phyloP scores from a whole-genome alignment of 2,329 filamentous ascomycete genomes.

The Hymenoscyphus occultus region DNA sequence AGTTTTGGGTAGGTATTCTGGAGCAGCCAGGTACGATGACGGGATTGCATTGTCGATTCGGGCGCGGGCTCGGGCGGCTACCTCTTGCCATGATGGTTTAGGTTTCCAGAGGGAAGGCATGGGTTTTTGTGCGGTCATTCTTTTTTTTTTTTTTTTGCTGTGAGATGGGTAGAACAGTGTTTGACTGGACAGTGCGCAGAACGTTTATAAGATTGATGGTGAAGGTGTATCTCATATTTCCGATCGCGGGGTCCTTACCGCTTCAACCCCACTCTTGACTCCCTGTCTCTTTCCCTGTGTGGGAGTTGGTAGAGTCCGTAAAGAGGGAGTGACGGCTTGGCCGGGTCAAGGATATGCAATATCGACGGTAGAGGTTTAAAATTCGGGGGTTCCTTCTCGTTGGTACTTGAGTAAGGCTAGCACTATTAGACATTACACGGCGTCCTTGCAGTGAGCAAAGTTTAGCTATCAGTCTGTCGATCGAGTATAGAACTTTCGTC shows the following conservation, averaged over 20 bases:
- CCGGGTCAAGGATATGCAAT: background rate
- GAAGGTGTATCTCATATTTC: background rate
- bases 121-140: slow-evolving; percentile 1
- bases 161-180: background rate
- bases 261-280: background rate
- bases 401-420: too few relatives aligned
- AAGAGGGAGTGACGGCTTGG: background rate
- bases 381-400: too few relatives aligned
- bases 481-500: too few relatives aligned
- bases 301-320: background rate
- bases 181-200: background rate
- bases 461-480: too few relatives aligned
- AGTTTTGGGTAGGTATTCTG: background rate
- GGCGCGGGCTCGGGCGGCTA: background rate
- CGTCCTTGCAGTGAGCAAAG: too few relatives aligned
- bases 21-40: background rate
- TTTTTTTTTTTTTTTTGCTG: background rate
- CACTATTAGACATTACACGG: too few relatives aligned
- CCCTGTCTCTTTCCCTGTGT: background rate
- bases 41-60: background rate
- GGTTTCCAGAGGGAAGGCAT: background rate
- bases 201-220: background rate
- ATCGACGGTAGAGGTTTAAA: too few relatives aligned
- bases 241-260: background rate
- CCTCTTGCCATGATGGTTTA: background rate